Conservation (phyloP, 495 filamentous ascomycete genomes). For the Talaromyces adpressus region DNA sequence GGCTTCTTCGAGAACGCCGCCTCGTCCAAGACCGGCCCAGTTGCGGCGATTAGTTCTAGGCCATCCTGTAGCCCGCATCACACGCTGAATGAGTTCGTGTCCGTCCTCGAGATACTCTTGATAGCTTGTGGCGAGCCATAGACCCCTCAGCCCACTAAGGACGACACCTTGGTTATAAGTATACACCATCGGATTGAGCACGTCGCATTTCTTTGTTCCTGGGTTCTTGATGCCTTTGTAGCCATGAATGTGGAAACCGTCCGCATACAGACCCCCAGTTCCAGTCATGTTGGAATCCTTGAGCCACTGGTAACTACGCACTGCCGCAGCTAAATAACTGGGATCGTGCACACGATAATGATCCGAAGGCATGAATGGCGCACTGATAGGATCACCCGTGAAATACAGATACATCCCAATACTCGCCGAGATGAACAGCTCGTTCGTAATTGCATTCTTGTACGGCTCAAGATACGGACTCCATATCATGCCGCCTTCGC, state of each 20-base stretch:
- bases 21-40: slow-evolving; percentile 72
- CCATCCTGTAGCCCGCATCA: slow-evolving; percentile 75
- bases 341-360: slow-evolving; percentile 46
- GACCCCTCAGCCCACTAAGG: slow-evolving; percentile 74
- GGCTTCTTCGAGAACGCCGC: slow-evolving; percentile 75
- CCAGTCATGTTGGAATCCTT: slow-evolving; percentile 76
- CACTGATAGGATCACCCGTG: slow-evolving; percentile 66
- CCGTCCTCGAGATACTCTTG: slow-evolving; percentile 68
- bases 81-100: slow-evolving; percentile 62
- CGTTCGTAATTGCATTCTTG: slow-evolving; percentile 97
- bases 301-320: slow-evolving; percentile 80
- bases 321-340: slow-evolving; percentile 59
- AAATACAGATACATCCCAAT: slow-evolving; percentile 89
- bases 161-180: slow-evolving; percentile 96
- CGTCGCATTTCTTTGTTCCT: slow-evolving; percentile 59
- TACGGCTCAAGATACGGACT: slow-evolving; percentile 76
- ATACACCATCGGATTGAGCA: slow-evolving; percentile 81
- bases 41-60: slow-evolving; percentile 24
- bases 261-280: slow-evolving; percentile 65
- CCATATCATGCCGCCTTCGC: slow-evolving; percentile 91
- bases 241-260: slow-evolving; percentile 84
- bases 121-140: slow-evolving; percentile 67
- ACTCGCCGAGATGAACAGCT: slow-evolving; percentile 78
- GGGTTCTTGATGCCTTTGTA: slow-evolving; percentile 41
- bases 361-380: slow-evolving; percentile 49